Base-by-base conservation (phyloP, 176 grass and related monocot genomes). In the Aegilops tauschii region DNA sequence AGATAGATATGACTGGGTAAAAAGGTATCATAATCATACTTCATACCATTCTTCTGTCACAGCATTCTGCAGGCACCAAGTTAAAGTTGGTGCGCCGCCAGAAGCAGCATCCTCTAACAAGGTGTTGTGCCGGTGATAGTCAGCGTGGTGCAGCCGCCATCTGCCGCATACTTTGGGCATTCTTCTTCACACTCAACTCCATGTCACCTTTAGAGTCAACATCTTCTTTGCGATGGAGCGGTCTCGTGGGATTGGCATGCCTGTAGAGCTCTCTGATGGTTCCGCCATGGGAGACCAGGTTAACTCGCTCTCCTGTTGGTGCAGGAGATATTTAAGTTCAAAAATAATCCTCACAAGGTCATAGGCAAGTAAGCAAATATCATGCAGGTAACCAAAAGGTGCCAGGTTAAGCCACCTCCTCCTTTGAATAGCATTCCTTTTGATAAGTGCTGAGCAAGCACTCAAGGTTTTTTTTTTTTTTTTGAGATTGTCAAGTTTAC, bases 211-310 rank as follows among this genome's bases (percentile, higher is more conserved):
- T 37, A 37, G 36, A 37, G 36, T 37, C 36, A 37, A 37, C 36
- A 37, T 32, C 31, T 32, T 37, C 36, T 64, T 82, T 94, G 58
- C 86, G 37, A 5, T 85, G 87, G 5, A 85, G 82, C 42, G 84
- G 80, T 78, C 29, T 81, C n/a, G 47, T 83, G 6, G 86, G 86
- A 44, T 54, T 88, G 12, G 90, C 90, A 56, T 85, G 86, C 49
- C 65, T 82, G 81, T 91, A 88, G 47, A 98, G 86, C 71, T 95
- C 92, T 84, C 90, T 88, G 61, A 98, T 90, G 78, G 88, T 82
- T 31, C 96, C 90, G 6, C 93, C 96, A 49, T 95, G 90, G 44
- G 91, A 92, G 30, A 98, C 92, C 12, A 95, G 65, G 61, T 94
- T 88, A 4, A 98, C 85, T 91, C 96, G 91, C 85, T 94, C 90